phyloP scores from a whole-genome alignment of 805 yeast species.

The Metschnikowia peoriensis region DNA sequence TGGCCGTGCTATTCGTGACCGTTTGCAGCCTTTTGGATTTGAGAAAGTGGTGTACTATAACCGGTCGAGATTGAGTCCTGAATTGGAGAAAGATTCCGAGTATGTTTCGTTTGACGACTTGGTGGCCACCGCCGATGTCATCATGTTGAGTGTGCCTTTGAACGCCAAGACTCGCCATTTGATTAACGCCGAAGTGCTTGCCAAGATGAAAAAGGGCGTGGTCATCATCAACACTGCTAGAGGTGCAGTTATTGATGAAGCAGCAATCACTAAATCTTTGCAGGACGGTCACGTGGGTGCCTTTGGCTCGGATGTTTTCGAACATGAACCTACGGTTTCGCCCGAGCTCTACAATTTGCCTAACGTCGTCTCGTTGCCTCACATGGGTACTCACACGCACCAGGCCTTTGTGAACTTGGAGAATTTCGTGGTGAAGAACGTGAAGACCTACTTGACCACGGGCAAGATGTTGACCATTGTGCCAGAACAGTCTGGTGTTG shows the following conservation, averaged over 20 bases:
- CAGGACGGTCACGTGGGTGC: conserved; percentile 63
- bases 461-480: conserved; percentile 75
- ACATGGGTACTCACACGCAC: conserved; percentile 78
- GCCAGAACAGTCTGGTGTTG: conserved; percentile 62
- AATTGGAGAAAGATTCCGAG: conserved; percentile 65
- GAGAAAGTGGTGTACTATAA: conserved; percentile 68
- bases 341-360: conserved; percentile 60
- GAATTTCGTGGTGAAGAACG: conserved; percentile 68
- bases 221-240: conserved; percentile 82
- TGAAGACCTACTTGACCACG: conserved; percentile 51
- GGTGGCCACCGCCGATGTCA: conserved; percentile 59
- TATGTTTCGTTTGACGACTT: conserved; percentile 73
- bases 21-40: conserved; percentile 77
- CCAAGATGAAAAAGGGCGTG: conserved; percentile 75
- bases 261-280: conserved; percentile 53
- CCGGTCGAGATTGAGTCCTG: conserved; percentile 56
- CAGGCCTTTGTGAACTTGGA: conserved; percentile 84
- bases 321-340: conserved; percentile 69
- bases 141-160: conserved; percentile 76
- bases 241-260: conserved; percentile 78
- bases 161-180: conserved; percentile 69
- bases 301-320: conserved; percentile 76
- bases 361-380: conserved; percentile 78
- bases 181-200: conserved; percentile 57
- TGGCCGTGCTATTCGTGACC: conserved; percentile 74